A percentile compares a stretch with the other conserved stretches of the same genome.
These are phyloP conservation scores for Picochlorum sp. DNA, from an alignment of 139 green algal species.

Conservation along the genomic window DNA sequence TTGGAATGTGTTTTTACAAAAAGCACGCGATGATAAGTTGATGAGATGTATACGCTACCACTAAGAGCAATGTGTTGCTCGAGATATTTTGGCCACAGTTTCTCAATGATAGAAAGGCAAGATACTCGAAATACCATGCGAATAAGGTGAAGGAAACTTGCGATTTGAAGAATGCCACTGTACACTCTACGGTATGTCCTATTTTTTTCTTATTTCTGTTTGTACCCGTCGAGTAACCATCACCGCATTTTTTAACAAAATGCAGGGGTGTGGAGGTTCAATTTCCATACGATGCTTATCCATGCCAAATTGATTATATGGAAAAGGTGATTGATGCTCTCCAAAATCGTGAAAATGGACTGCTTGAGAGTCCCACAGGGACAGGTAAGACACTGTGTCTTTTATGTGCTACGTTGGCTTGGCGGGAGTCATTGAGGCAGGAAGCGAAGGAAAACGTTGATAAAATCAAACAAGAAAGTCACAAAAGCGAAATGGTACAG, in stretches of 20 bases:
- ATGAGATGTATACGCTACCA: too few species aligned
- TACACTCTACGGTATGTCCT: background rate
- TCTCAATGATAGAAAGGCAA: too few species aligned
- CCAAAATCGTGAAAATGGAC: slow-evolving; percentile 66
- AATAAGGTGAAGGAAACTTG: background rate
- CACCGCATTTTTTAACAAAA: background rate
- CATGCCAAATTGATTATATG: slow-evolving; percentile 86
- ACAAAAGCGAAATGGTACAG: slow-evolving; percentile 19
- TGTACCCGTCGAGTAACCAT: background rate
- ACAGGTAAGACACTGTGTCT: slow-evolving; percentile 97
- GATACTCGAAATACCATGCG: too few species aligned
- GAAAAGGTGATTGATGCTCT: slow-evolving; percentile 76
- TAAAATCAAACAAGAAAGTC: background rate
- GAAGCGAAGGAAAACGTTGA: background rate
- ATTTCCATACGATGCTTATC: slow-evolving; percentile 82
- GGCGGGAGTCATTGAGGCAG: slow-evolving; percentile 39
- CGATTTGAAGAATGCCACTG: background rate
- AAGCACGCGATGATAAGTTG: too few species aligned
- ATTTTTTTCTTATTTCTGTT: background rate
- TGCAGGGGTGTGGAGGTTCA: slow-evolving; percentile 52
- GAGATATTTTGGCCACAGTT: too few species aligned
- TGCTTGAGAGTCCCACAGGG: slow-evolving; percentile 91
- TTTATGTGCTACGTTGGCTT: slow-evolving; percentile 86
- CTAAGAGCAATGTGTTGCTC: too few species aligned
- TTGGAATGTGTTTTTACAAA: too few species aligned